phyloP scores from a whole-genome alignment of 106 monocot genomes.

The Chionographis japonica region DNA sequence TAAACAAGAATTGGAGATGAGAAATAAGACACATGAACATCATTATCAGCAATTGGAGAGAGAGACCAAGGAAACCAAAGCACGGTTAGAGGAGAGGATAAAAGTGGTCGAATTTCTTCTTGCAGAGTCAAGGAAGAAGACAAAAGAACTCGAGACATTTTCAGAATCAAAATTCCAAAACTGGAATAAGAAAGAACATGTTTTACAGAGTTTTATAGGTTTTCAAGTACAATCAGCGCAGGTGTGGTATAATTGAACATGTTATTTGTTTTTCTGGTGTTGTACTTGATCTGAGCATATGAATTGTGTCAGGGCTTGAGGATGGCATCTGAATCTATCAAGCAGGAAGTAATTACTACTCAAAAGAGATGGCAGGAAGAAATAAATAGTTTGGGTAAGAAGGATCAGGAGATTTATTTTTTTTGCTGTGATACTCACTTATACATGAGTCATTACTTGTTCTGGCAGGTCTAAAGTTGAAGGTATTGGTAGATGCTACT shows the following conservation, averaged over 20 bases:
- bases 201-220: conserved; percentile 48
- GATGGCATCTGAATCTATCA: conserved; percentile 55
- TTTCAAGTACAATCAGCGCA: conserved; percentile 50
- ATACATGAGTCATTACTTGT: neutral
- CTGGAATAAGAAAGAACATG: conserved; percentile 67
- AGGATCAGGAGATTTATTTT: neutral
- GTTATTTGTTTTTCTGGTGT: conserved; percentile 11
- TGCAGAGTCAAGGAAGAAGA: conserved; percentile 48
- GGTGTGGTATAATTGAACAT: conserved; percentile 36
- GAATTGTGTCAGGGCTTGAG: conserved; percentile 47
- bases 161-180: conserved; percentile 51
- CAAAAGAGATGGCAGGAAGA: conserved; percentile 64
- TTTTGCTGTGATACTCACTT: neutral
- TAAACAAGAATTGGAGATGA: conserved; percentile 50
- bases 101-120: conserved; percentile 52
- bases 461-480: conserved; percentile 56
- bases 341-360: conserved; percentile 41
- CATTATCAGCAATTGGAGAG: conserved; percentile 36
- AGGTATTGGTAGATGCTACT: conserved; percentile 82
- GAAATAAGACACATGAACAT: conserved; percentile 45
- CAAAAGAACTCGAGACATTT: conserved; percentile 46
- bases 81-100: conserved; percentile 34
- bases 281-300: neutral
- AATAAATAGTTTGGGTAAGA: conserved; percentile 57
- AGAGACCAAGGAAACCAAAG: conserved; percentile 35